These are phyloP conservation scores for Magnolia sinica DNA, from an alignment of 164 flowering plant genomes.

Conservation along the genomic window DNA sequence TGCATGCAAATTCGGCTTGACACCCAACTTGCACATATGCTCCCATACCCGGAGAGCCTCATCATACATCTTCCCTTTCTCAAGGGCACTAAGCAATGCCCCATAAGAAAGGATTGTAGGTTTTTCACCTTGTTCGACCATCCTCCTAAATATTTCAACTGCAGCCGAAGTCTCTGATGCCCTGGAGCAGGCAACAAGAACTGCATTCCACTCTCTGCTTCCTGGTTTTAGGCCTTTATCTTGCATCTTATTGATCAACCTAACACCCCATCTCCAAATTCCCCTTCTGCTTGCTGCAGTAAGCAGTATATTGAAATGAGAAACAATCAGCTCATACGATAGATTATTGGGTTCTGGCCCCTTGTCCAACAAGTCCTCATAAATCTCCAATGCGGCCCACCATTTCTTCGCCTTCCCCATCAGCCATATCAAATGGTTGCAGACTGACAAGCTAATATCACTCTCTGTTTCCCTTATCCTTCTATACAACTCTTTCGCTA, in stretches of 20 bases:
- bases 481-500: constrained; percentile 70
- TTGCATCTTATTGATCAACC: constrained; percentile 87
- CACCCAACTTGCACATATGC: constrained; percentile 80
- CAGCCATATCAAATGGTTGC: constrained; percentile 92
- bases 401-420: constrained; percentile 96
- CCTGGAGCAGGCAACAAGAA: constrained; percentile 91
- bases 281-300: constrained; percentile 76
- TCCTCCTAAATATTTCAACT: constrained; percentile 72
- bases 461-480: constrained; percentile 58
- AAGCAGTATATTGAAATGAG: constrained; percentile 78
- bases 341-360: constrained; percentile 90
- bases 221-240: constrained; percentile 85
- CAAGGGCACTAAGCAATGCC: constrained; percentile 92
- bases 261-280: constrained; percentile 91
- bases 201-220: constrained; percentile 90
- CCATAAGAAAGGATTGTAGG: constrained; percentile 92
- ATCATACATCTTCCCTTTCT: constrained; percentile 85
- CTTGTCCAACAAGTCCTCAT: constrained; percentile 81
- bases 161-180: constrained; percentile 88
- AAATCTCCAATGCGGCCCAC: constrained; percentile 98
- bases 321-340: constrained; percentile 69
- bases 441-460: constrained; percentile 80
- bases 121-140: constrained; percentile 86
- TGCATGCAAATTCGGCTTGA: constrained; percentile 75
- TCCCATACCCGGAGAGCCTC: constrained; percentile 83